Base-by-base conservation (phyloP, 345 rosid species). In the Dipteronia sinensis region DNA sequence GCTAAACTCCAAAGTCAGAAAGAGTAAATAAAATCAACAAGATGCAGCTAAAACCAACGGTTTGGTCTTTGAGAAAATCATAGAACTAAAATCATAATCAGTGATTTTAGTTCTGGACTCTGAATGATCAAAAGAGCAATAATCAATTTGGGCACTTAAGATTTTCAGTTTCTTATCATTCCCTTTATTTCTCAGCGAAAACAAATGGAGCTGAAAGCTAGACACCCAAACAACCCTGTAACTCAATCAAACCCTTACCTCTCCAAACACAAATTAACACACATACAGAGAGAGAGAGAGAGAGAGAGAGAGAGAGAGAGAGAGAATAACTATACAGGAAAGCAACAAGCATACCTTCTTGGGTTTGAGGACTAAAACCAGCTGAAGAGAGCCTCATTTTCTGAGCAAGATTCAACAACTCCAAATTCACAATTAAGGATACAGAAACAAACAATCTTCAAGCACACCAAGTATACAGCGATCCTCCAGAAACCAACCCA, bases 361-460 rank as follows among this genome's bases (percentile, higher is more conserved):
- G 97, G 65, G 84, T 27, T 84, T 90, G 94, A 56, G 95, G 94
- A 88, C 83, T 90, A 80, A 91, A 92, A 78, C 98, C 95, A 89
- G 97, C 92, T 27, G 97, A 79, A 85, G 98, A 88, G 76, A 90
- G 94, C 87, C 93, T 96, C 99, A 96, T 96, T 77, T 83, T 34
- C 9, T 53, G 51, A 46, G 31, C 38, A 62, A 42, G 66, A 72
- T 61, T 64, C 29, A 53, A 67, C 20, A 49, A 67, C 40, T 72
- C 34, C 67, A 80, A 81, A 66, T 66, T 82, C 81, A 77, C 79
- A 86, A 68, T 67, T 17, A 65, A 81, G 86, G 89, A 88, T 83
- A 83, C 78, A 74, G 74, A 76, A 59, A 67, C 64, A 72, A 71
- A 79, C 67, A 44, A 27, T 46, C 76, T 74, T 83, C 22, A 65